A percentile compares a stretch with the other conserved stretches of the same genome.
These are phyloP conservation scores for Hanseniaspora singularis DNA, from an alignment of 805 yeast species.

Conservation along the genomic window DNA sequence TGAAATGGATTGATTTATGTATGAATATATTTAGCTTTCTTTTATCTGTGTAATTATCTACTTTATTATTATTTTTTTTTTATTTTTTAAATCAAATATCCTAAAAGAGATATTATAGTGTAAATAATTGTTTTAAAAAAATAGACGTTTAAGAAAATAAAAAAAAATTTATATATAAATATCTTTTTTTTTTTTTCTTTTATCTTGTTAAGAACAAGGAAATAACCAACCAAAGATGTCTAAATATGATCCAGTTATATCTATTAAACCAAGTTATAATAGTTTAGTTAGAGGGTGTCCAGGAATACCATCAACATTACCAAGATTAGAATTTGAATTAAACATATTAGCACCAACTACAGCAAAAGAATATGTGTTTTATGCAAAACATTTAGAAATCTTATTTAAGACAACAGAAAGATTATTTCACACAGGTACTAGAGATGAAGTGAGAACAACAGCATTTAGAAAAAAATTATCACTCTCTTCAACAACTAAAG, in stretches of 20 bases:
- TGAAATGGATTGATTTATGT: too few relatives aligned
- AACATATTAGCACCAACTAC: slow-evolving; percentile 39
- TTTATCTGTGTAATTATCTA: too few relatives aligned
- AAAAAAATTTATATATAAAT: not conserved
- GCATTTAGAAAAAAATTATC: slow-evolving; percentile 20
- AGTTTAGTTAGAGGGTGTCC: slow-evolving; percentile 56
- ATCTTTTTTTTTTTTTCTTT: too few relatives aligned
- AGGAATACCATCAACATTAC: slow-evolving; percentile 50
- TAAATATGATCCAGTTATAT: slow-evolving; percentile 26
- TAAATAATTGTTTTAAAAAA: too few relatives aligned
- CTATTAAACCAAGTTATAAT: slow-evolving; percentile 40
- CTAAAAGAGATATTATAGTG: too few relatives aligned
- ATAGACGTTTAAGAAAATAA: too few relatives aligned
- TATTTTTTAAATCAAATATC: too few relatives aligned
- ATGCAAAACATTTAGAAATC: slow-evolving; percentile 37
- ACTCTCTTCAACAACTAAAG: too few relatives aligned
- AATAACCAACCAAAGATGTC: too few relatives aligned
- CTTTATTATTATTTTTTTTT: too few relatives aligned
- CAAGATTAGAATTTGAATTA: slow-evolving; percentile 46
- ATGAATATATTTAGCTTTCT: too few relatives aligned
- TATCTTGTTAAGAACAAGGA: too few relatives aligned
- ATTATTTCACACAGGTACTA: slow-evolving; percentile 25
- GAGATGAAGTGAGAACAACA: slow-evolving; percentile 17
- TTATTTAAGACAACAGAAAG: slow-evolving; percentile 41
- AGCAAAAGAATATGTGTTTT: slow-evolving; percentile 31